phyloP scores from a whole-genome alignment of 2,329 filamentous ascomycete species.

The Hypoxylon sp. region DNA sequence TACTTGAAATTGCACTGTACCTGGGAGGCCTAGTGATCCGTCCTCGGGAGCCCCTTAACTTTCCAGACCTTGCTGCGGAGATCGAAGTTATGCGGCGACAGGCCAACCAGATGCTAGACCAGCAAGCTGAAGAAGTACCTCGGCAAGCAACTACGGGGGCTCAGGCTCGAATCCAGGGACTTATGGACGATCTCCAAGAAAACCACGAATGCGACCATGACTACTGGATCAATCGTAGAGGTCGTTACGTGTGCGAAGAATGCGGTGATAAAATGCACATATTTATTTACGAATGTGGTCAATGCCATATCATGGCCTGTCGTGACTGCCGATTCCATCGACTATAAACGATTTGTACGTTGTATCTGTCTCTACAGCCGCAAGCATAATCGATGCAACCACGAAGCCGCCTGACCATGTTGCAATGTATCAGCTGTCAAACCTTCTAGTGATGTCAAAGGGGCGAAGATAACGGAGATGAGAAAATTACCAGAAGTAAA shows the following conservation, averaged over 20 bases:
- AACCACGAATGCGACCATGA: conserved; percentile 38
- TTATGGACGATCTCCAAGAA: background rate
- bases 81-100: too few relatives aligned
- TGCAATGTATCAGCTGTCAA: background rate
- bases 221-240: conserved; percentile 32
- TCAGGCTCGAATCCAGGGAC: background rate
- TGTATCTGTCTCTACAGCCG: background rate
- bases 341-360: background rate
- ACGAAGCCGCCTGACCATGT: background rate
- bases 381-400: background rate
- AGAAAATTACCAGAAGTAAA: background rate
- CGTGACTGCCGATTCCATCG: conserved; percentile 63
- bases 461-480: background rate
- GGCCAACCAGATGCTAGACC: too few relatives aligned
- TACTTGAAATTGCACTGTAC: too few relatives aligned
- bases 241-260: conserved; percentile 44
- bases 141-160: too few relatives aligned
- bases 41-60: too few relatives aligned
- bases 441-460: too few relatives aligned
- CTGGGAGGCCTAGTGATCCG: too few relatives aligned
- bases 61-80: too few relatives aligned
- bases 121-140: too few relatives aligned
- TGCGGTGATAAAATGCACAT: conserved; percentile 51
- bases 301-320: conserved; percentile 63
- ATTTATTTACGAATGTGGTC: conserved; percentile 64